Conservation (phyloP, 345 rosid genomes). For the Corchorus olitorius region DNA sequence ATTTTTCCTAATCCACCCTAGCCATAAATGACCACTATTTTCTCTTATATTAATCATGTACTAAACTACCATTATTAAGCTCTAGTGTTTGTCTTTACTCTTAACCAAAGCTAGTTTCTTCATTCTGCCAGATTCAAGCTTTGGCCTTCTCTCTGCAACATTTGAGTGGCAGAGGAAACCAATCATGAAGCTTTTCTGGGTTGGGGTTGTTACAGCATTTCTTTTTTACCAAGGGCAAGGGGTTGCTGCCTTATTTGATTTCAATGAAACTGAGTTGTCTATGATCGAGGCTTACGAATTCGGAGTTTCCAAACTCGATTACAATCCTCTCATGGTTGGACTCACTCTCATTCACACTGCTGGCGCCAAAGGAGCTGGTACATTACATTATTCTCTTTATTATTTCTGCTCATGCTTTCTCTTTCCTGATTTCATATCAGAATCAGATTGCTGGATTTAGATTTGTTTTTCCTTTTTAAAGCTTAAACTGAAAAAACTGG, state of each 20-base stretch:
- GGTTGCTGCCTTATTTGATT: conserved; percentile 47
- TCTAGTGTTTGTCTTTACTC: not conserved
- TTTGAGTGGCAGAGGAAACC: conserved; percentile 23
- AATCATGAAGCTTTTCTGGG: conserved; percentile 46
- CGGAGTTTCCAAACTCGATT: conserved; percentile 43
- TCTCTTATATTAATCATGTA: not conserved
- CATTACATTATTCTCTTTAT: not conserved
- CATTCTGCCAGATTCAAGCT: conserved; percentile 24
- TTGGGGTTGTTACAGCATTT: conserved; percentile 31
- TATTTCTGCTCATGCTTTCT: conserved; percentile 14
- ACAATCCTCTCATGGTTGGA: conserved; percentile 69
- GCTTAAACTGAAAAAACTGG: not conserved
- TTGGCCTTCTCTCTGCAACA: conserved; percentile 21
- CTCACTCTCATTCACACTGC: conserved; percentile 79
- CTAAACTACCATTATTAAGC: not conserved
- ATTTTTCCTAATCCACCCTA: not conserved
- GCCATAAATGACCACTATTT: not conserved
- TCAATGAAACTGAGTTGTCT: conserved; percentile 61
- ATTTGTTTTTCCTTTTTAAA: not conserved
- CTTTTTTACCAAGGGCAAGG: conserved; percentile 26
- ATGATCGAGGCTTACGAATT: conserved; percentile 47
- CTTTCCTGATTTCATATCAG: conserved; percentile 1
- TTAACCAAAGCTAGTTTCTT: no score
- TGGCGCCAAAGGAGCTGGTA: conserved; percentile 87
- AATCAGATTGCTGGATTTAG: conserved; percentile 20